Conservation (phyloP, 1,284 basidiomycete species). For the Sparassis latifolia region DNA sequence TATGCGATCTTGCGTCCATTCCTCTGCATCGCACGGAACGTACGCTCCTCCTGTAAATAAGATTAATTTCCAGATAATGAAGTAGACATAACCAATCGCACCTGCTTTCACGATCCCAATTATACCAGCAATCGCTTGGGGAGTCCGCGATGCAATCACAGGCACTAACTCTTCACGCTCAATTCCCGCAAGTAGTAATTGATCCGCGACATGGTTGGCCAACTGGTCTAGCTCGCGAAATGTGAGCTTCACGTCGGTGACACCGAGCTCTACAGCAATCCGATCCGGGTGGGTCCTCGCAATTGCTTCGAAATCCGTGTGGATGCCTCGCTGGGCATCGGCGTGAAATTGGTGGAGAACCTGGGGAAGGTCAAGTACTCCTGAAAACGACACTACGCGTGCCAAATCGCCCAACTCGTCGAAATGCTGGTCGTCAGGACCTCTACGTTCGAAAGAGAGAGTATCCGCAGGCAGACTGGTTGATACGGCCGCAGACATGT, state of each 20-base stretch:
- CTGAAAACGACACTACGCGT: neutral
- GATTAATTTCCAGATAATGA: neutral
- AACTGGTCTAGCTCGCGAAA: neutral
- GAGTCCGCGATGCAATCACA: neutral
- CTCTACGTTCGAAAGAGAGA: no score
- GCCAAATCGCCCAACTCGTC: neutral
- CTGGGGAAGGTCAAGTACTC: neutral
- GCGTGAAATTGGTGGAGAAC: neutral
- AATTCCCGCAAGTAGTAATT: neutral
- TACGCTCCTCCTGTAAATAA: neutral
- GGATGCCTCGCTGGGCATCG: neutral
- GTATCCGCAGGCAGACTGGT: no score
- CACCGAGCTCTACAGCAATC: neutral
- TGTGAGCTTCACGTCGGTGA: neutral
- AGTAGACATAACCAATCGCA: neutral
- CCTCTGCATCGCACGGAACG: neutral
- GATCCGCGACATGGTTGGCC: neutral
- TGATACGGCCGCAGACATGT: no score
- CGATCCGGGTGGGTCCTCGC: neutral
- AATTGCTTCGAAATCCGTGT: neutral
- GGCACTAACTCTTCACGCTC: neutral
- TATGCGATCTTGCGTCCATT: neutral
- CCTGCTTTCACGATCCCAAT: neutral
- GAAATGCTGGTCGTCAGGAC: no score
- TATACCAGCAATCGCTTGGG: neutral